These are phyloP conservation scores for Cyamopsis tetragonoloba DNA, from an alignment of 306 rosid species.

Conservation along the genomic window DNA sequence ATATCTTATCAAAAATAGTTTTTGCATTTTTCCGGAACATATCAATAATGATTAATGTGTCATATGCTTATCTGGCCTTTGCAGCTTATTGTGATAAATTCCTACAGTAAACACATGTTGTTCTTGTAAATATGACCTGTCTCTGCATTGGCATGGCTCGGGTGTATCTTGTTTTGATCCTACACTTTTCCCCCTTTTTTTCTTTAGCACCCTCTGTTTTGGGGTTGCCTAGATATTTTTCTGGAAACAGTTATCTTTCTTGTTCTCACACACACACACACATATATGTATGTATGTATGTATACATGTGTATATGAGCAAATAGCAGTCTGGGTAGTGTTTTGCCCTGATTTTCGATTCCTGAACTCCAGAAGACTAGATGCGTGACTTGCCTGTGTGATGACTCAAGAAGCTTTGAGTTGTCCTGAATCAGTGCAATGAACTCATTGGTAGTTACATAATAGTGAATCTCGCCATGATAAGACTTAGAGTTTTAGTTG, in stretches of 20 bases:
- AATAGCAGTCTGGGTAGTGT: background rate
- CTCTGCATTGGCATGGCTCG: conserved; percentile 16
- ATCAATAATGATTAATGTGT: conserved; percentile 10
- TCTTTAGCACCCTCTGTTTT: no score
- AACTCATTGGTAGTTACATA: conserved; percentile 7
- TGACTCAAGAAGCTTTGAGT: conserved; percentile 17
- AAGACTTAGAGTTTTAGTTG: conserved; percentile 10
- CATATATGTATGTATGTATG: no score
- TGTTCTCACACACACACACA: no score
- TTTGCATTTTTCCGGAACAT: conserved; percentile 9
- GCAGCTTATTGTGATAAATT: conserved; percentile 12
- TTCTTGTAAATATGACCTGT: background rate
- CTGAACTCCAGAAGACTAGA: background rate
- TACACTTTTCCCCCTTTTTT: background rate
- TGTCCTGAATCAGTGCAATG: background rate
- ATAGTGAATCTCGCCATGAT: background rate
- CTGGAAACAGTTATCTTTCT: no score
- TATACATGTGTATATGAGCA: background rate
- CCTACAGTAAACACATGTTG: background rate
- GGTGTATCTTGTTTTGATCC: background rate
- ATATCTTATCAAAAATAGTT: conserved; percentile 2
- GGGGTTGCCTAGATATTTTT: no score
- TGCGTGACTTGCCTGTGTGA: conserved; percentile 4
- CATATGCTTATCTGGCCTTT: conserved; percentile 15
- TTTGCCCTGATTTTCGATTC: conserved; percentile 2